Evolutionary conservation across 164 flowering plant species (phyloP), one percentile per base, ranked within the genome.

Genomic region (Vitis riparia): DNA sequence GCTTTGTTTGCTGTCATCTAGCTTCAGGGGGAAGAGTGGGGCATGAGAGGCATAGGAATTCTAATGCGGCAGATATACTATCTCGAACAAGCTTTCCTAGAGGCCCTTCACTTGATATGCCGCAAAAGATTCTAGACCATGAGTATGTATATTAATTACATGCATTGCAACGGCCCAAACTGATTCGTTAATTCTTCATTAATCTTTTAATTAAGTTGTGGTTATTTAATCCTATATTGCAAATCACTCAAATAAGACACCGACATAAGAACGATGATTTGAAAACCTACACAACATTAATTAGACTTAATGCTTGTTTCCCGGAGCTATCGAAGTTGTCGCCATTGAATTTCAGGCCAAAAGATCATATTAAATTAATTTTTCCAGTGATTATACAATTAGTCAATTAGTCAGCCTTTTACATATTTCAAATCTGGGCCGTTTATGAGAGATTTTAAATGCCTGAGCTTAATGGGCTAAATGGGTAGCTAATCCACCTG

Each of bases 1-100:
- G 96, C 88, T 88, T 90, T 71, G 86, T 90, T 30, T 90, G 96
- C 78, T 65, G 81, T 37, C 96, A 90, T 81, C 73, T 90, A 65
- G 92, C 92, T 44, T 90, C 96, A 0, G 96, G 96, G 8, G 87
- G 87, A 10, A 81, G 83, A 81, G 83, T 83, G 65, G 87, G 86
- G 11, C 91, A 88, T 69, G 85, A 85, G 65, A 77, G 66, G 59
- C 68, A 72, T 3, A 80, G 96, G 72, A 90, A 90, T 71, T 76
- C 86, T 0, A 79, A 88, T 56, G 89, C 71, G 1, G 59, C 78
- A 0, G 88, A 88, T 50, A 90, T 90, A 44, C 57, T 88, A 10
- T 78, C 83, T 3, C 62, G 91, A 19, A 86, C 96, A 15, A 79
- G 69, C 19, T 90, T 90, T 63, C 84, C 92, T 29, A 71, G 70